Conservation (phyloP, 257 asterid species). For the Gynochthodes officinalis region DNA sequence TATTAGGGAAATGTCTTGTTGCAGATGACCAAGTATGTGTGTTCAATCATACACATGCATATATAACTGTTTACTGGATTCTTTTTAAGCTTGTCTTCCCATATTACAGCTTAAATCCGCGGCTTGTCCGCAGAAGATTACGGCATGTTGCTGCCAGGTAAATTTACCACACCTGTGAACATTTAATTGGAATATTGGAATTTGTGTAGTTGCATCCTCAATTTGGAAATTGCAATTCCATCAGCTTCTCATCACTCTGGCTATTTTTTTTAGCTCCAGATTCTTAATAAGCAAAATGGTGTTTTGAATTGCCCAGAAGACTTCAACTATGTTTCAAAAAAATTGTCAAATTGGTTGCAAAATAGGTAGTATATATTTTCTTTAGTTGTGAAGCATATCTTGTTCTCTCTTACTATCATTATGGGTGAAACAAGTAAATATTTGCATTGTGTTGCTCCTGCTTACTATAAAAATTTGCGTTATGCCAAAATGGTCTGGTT, state of each 20-base stretch:
- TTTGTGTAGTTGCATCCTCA: background rate
- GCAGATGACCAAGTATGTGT: background rate
- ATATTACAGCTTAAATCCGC: conserved; percentile 67
- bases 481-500: background rate
- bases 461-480: background rate
- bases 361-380: too few relatives aligned
- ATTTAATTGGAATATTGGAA: background rate
- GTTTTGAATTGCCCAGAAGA: background rate
- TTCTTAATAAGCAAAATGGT: background rate
- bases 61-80: background rate
- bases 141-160: conserved; percentile 90
- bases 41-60: background rate
- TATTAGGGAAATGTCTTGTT: background rate
- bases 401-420: too few relatives aligned
- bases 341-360: background rate
- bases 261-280: background rate
- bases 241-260: background rate
- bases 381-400: background rate
- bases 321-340: background rate
- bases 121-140: conserved; percentile 85
- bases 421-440: background rate
- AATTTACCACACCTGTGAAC: conserved; percentile 6
- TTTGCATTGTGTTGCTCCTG: conserved; percentile 1
- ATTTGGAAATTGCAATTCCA: background rate
- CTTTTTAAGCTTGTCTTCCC: conserved; percentile 10